phyloP scores from a whole-genome alignment of 371 early-diverging fungal genomes.

The Umbelopsis sp. region DNA sequence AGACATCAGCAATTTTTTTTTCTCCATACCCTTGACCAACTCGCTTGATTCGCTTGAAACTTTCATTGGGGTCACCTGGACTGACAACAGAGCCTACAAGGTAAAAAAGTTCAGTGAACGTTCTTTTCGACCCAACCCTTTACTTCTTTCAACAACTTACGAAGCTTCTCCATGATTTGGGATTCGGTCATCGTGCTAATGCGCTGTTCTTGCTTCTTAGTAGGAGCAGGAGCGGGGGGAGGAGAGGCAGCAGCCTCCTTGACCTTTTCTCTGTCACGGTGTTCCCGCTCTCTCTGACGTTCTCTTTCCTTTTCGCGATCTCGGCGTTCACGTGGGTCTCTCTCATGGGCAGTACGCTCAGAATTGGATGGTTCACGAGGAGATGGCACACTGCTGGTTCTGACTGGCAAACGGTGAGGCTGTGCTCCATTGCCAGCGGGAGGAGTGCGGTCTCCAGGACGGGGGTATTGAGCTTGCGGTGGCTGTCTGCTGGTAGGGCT shows the following conservation, averaged over 20 bases:
- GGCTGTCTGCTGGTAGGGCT: not conserved
- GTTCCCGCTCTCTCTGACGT: constrained; percentile 27
- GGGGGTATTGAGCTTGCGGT: constrained; percentile 10
- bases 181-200: constrained; percentile 87
- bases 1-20: not conserved
- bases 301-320: constrained; percentile 29
- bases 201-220: constrained; percentile 68
- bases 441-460: constrained; percentile 3
- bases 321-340: constrained; percentile 25
- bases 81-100: constrained; percentile 71
- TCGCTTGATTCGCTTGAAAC: constrained; percentile 89
- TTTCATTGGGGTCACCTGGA: constrained; percentile 80
- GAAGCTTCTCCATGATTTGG: constrained; percentile 89
- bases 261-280: constrained; percentile 36
- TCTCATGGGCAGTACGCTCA: constrained; percentile 18
- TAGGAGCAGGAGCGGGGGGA: constrained; percentile 33
- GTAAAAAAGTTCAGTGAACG: not conserved
- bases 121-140: not conserved
- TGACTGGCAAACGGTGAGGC: constrained; percentile 11
- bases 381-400: constrained; percentile 24
- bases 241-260: not conserved
- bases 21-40: constrained; percentile 91
- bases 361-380: constrained; percentile 12
- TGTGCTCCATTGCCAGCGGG: not conserved
- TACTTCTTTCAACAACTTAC: constrained; percentile 37